These are phyloP conservation scores for Beta vulgaris DNA, from an alignment of 148 eudicot genomes.

Conservation along the genomic window DNA sequence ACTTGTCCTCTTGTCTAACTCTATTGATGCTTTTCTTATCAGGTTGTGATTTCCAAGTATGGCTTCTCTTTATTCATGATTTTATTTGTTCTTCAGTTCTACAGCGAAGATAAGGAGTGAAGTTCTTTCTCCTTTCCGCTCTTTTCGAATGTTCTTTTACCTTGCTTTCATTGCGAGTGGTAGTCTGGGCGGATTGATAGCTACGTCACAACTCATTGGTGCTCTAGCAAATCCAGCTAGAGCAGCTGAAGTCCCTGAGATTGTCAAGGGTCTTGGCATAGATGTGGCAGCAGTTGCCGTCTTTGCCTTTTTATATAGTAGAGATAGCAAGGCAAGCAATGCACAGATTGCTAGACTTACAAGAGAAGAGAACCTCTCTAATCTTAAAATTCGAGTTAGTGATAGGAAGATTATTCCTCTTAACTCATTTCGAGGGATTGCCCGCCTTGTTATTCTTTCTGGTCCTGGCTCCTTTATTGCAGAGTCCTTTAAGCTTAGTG, in stretches of 20 bases:
- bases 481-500: slow-evolving; percentile 63
- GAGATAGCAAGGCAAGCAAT: slow-evolving; percentile 78
- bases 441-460: slow-evolving; percentile 76
- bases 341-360: slow-evolving; percentile 74
- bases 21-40: slow-evolving; percentile 21
- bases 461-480: slow-evolving; percentile 73
- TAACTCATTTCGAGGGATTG: slow-evolving; percentile 74
- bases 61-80: slow-evolving; percentile 34
- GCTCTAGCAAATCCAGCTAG: slow-evolving; percentile 73
- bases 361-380: slow-evolving; percentile 85
- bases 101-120: slow-evolving; percentile 89
- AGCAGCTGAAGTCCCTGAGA: slow-evolving; percentile 61
- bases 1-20: slow-evolving; percentile 22
- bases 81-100: slow-evolving; percentile 66
- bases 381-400: slow-evolving; percentile 74
- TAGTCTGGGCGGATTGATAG: slow-evolving; percentile 75
- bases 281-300: slow-evolving; percentile 77
- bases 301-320: slow-evolving; percentile 72
- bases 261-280: slow-evolving; percentile 69
- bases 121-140: slow-evolving; percentile 92
- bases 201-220: slow-evolving; percentile 53
- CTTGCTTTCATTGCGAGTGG: slow-evolving; percentile 91
- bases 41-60: slow-evolving; percentile 33
- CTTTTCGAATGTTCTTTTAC: slow-evolving; percentile 95
- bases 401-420: slow-evolving; percentile 62